These are phyloP conservation scores for Microbotryum silenes-acaulis DNA, from an alignment of 1,284 basidiomycete species.

Conservation along the genomic window DNA sequence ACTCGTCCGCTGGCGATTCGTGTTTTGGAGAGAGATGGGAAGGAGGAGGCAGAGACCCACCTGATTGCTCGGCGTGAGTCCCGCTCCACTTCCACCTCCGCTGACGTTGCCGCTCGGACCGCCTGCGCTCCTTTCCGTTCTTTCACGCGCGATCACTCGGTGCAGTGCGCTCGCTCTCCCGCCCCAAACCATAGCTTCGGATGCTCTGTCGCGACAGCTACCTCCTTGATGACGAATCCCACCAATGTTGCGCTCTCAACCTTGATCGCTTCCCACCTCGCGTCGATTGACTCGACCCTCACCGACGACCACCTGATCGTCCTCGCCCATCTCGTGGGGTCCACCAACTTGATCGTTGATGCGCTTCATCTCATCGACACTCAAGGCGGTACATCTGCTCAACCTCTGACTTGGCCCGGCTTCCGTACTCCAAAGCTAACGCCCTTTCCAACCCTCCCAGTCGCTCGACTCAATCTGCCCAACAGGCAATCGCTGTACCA, in stretches of 20 bases:
- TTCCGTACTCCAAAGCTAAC: not conserved
- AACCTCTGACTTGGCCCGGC: too few species aligned
- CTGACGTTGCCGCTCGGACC: too few species aligned
- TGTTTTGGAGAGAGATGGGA: too few species aligned
- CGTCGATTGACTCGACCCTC: not conserved
- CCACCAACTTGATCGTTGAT: constrained; percentile 6
- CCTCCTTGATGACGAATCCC: too few species aligned
- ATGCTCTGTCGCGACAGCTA: too few species aligned
- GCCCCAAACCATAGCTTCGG: not conserved
- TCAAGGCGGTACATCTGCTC: constrained; percentile 4
- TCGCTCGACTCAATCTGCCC: constrained; percentile 13
- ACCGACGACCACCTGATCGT: constrained; percentile 4
- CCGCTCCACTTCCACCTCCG: too few species aligned
- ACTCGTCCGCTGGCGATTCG: too few species aligned
- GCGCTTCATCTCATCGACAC: constrained; percentile 26
- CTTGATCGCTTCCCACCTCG: constrained; percentile 2
- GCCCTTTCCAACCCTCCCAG: not conserved
- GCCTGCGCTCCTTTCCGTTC: too few species aligned
- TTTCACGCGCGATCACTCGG: not conserved
- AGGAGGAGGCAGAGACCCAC: too few species aligned
- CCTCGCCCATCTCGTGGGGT: constrained; percentile 12
- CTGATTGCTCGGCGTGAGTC: too few species aligned
- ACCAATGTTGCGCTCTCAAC: not conserved
- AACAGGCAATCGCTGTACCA: constrained; percentile 16
- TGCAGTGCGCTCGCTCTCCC: not conserved